These are phyloP conservation scores for Oenanthe sinensis DNA, from an alignment of 129 eudicot species.

Conservation along the genomic window DNA sequence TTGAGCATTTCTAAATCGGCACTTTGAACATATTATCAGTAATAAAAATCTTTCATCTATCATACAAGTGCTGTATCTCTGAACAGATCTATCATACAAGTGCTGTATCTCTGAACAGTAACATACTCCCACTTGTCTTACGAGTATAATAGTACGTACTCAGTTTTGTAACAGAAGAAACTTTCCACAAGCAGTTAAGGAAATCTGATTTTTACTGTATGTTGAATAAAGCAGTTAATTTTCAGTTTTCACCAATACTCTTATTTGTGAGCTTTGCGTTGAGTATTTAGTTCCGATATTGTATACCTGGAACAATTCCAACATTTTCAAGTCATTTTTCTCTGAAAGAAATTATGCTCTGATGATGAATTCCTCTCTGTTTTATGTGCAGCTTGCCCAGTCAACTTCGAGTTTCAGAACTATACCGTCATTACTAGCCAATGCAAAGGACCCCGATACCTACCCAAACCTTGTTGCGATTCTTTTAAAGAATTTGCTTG, in stretches of 20 bases:
- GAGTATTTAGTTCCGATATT: neutral
- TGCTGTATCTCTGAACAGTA: neutral
- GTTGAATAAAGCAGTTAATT: neutral
- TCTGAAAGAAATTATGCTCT: neutral
- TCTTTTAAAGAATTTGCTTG: conserved; percentile 72
- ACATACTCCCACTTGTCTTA: neutral
- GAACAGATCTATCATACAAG: too few species aligned
- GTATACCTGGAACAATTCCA: neutral
- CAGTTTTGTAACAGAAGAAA: neutral
- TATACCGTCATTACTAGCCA: conserved; percentile 55
- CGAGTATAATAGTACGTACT: neutral
- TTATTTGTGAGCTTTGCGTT: neutral
- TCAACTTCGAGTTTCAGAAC: conserved; percentile 55
- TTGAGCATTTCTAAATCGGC: neutral
- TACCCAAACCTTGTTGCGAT: conserved; percentile 41
- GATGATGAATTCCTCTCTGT: neutral
- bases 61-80: neutral
- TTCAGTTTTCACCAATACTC: neutral
- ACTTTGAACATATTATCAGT: neutral
- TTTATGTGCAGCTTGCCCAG: conserved; percentile 56
- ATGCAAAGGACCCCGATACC: conserved; percentile 67
- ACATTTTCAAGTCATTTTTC: neutral
- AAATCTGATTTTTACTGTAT: too few species aligned
- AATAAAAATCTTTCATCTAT: neutral
- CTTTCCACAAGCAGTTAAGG: neutral